phyloP scores from a whole-genome alignment of 2,329 filamentous ascomycete genomes.

The Teratosphaeria viscida region DNA sequence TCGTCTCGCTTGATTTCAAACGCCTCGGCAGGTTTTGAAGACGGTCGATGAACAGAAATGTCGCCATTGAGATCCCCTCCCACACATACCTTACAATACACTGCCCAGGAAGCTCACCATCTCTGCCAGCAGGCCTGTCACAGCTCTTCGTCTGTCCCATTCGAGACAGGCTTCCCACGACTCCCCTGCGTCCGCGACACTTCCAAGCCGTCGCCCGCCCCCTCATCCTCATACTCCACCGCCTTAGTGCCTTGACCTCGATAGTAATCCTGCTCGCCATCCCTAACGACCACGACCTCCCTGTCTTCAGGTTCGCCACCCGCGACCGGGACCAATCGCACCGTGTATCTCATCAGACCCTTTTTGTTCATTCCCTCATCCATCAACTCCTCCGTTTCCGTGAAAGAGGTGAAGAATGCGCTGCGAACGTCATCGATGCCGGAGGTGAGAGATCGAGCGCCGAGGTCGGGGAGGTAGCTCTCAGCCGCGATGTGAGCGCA shows the following conservation, averaged over 20 bases:
- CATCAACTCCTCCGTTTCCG: background rate
- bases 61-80: no score
- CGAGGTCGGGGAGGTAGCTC: conserved; percentile 26
- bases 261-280: conserved; percentile 1
- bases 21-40: no score
- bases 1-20: no score
- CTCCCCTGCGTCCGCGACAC: background rate
- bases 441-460: conserved; percentile 23
- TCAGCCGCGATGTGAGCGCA: conserved; percentile 23
- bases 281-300: background rate
- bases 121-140: no score
- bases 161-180: no score
- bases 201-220: background rate
- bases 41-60: no score
- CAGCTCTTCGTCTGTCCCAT: no score
- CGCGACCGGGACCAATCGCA: background rate
- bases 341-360: conserved; percentile 2
- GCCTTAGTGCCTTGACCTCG: background rate
- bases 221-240: background rate
- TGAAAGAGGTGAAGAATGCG: conserved; percentile 2
- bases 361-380: conserved; percentile 1
- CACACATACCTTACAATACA: no score
- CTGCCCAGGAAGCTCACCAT: no score
- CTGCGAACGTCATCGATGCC: conserved; percentile 11
- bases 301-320: background rate